Evolutionary conservation across 2,329 filamentous ascomycete species (phyloP).

Genomic region (Botryotinia narcissicola): DNA sequence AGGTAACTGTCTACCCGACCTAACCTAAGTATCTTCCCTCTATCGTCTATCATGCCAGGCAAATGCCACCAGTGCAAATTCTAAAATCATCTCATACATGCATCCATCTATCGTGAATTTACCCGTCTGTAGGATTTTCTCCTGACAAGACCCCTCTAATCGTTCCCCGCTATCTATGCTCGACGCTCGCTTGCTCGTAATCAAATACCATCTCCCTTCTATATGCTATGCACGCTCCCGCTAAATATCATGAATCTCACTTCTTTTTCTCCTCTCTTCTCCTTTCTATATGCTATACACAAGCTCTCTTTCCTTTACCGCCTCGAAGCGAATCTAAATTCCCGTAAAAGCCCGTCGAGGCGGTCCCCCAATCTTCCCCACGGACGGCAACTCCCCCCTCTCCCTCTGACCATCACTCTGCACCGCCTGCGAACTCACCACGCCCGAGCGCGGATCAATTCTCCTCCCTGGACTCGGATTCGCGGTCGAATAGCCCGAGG

Average conservation of each 20-base stretch:
- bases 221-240: neutral
- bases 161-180: neutral
- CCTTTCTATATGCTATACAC: neutral
- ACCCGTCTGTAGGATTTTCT: neutral
- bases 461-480: conserved; percentile 20
- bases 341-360: conserved; percentile 7
- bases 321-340: neutral
- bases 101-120: neutral
- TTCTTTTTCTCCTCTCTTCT: neutral
- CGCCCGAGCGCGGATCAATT: conserved; percentile 38
- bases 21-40: neutral
- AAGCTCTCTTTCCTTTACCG: too few relatives aligned
- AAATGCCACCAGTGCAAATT: neutral
- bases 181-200: neutral
- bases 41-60: neutral
- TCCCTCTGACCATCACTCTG: conserved; percentile 29
- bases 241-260: neutral
- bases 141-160: neutral
- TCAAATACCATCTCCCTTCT: neutral
- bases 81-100: neutral
- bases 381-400: conserved; percentile 30
- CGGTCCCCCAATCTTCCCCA: neutral
- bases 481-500: conserved; percentile 22
- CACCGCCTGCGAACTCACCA: conserved; percentile 37
- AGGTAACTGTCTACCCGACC: neutral